A percentile compares a stretch with the other conserved stretches of the same genome.
These are phyloP conservation scores for Zygosaccharomyces sapae DNA, from an alignment of 1,139 yeast genomes.

Conservation along the genomic window DNA sequence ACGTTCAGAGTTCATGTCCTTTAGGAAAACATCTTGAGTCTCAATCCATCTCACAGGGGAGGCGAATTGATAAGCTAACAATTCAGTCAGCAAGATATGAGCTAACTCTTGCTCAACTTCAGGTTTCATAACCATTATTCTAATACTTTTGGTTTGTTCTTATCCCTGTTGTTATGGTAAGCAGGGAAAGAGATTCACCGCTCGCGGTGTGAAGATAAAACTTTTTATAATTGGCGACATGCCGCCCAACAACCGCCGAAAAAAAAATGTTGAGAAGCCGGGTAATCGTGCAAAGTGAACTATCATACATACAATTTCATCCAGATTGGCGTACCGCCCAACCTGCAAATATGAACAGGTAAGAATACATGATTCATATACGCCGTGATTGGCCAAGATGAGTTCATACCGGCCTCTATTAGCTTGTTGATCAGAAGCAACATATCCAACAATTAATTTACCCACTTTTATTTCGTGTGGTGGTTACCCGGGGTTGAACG, in stretches of 20 bases:
- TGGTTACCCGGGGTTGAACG: no score
- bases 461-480: no score
- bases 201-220: neutral
- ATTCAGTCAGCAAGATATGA: constrained; percentile 88
- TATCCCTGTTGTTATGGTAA: neutral
- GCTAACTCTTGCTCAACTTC: constrained; percentile 98
- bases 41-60: constrained; percentile 99
- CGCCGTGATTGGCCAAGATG: no score
- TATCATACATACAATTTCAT: no score
- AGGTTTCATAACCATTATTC: constrained; percentile 65
- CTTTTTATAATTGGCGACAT: constrained; percentile 5
- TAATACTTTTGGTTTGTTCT: neutral
- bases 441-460: no score
- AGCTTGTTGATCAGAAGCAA: no score
- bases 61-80: constrained; percentile 96
- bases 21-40: constrained; percentile 94
- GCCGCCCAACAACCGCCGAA: constrained; percentile 9
- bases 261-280: constrained; percentile 7
- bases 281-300: neutral
- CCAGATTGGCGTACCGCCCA: no score
- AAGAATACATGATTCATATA: no score
- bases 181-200: neutral
- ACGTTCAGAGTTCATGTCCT: constrained; percentile 91
- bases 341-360: no score
- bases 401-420: no score